Evolutionary conservation across 345 rosid species (phyloP).

Genomic region (Toxicodendron radicans): DNA sequence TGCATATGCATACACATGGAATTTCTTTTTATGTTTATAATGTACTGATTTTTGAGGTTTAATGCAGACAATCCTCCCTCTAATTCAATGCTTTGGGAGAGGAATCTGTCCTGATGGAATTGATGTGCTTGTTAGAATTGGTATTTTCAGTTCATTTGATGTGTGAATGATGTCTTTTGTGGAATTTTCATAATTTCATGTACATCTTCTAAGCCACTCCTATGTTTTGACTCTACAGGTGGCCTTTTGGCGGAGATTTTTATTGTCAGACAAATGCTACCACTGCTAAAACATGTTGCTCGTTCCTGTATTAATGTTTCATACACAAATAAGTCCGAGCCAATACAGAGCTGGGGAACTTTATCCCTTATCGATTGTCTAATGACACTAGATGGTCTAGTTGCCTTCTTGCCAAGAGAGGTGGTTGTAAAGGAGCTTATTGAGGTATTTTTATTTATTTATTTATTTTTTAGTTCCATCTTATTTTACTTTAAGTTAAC

Average conservation of each 20-base stretch:
- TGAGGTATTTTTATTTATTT: slow-evolving; percentile 54
- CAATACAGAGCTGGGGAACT: slow-evolving; percentile 83
- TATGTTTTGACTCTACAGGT: slow-evolving; percentile 55
- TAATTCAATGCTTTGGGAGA: slow-evolving; percentile 90
- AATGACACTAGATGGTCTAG: slow-evolving; percentile 72
- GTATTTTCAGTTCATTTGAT: slow-evolving; percentile 53
- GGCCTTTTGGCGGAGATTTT: slow-evolving; percentile 73
- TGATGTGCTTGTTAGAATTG: slow-evolving; percentile 89
- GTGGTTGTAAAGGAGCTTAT: slow-evolving; percentile 71
- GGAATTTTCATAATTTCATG: slow-evolving; percentile 23
- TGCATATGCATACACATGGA: not conserved
- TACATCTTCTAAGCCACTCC: slow-evolving; percentile 23
- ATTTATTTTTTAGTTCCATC: slow-evolving; percentile 16
- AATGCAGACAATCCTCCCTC: slow-evolving; percentile 81
- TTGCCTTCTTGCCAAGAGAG: slow-evolving; percentile 63
- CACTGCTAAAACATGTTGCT: slow-evolving; percentile 76
- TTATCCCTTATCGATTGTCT: slow-evolving; percentile 78
- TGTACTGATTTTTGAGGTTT: slow-evolving; percentile 21
- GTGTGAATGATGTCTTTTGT: slow-evolving; percentile 25
- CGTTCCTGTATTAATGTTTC: slow-evolving; percentile 62
- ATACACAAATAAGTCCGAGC: slow-evolving; percentile 71
- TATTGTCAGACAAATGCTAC: slow-evolving; percentile 79
- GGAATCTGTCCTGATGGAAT: slow-evolving; percentile 89
- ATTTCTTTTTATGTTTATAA: slow-evolving; percentile 23
- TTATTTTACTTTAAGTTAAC: slow-evolving; percentile 15